Percentiles rank a stretch among this genome's conserved stretches.
These are phyloP conservation scores for Coemansia sp. DNA, from an alignment of 192 early-diverging fungal genomes.

Conservation along the genomic window DNA sequence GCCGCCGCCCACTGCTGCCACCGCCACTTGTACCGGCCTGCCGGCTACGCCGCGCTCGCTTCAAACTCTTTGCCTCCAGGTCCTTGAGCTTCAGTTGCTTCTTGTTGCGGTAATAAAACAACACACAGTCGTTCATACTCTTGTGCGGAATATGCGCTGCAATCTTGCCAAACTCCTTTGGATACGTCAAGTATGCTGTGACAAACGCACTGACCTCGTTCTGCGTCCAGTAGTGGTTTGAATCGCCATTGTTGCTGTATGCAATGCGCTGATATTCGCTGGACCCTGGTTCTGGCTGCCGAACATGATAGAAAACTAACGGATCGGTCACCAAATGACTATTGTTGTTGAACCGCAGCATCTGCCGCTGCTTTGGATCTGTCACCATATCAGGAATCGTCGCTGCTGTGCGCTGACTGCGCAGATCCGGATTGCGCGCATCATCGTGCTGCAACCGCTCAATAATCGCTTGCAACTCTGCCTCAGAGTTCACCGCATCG, in stretches of 20 bases:
- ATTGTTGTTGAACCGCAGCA: conserved; percentile 60
- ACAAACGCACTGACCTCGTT: conserved; percentile 67
- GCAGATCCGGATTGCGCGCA: conserved; percentile 69
- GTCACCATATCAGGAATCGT: conserved; percentile 73
- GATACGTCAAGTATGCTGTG: conserved; percentile 63
- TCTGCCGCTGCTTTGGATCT: conserved; percentile 57
- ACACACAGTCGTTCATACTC: conserved; percentile 67
- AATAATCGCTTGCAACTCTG: conserved; percentile 75
- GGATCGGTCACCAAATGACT: conserved; percentile 64
- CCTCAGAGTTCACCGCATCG: conserved; percentile 76
- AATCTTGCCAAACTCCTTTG: conserved; percentile 77
- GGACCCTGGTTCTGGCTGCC: conserved; percentile 23
- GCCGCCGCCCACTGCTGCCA: conserved; percentile 29
- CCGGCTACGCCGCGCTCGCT: conserved; percentile 43
- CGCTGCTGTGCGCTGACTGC: conserved; percentile 69
- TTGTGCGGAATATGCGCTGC: conserved; percentile 64
- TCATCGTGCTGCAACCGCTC: conserved; percentile 69
- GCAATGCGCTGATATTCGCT: conserved; percentile 21
- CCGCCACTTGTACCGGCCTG: conserved; percentile 23
- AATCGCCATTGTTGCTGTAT: conserved; percentile 55
- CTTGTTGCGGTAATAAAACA: conserved; percentile 80
- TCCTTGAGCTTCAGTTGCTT: conserved; percentile 71
- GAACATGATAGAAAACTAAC: conserved; percentile 61
- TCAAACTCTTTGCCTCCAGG: conserved; percentile 52
- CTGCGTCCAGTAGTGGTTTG: conserved; percentile 64